Conservation (phyloP, 306 rosid genomes). For the Albizia julibrissin region DNA sequence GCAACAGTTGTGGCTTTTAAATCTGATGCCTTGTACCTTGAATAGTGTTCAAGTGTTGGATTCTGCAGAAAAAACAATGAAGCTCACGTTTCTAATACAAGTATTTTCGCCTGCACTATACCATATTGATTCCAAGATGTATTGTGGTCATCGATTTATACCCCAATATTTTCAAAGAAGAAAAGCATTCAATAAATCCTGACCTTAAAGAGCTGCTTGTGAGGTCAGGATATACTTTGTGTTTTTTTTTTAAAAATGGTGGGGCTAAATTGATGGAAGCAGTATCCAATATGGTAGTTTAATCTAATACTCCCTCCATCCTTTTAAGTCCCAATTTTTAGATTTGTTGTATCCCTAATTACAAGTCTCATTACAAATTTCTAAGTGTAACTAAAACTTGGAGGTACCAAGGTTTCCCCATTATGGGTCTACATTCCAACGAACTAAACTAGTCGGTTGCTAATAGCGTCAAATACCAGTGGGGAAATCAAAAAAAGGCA, state of each 20-base stretch:
- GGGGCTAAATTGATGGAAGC: not conserved
- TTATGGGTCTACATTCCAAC: no score
- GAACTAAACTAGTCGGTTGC: no score
- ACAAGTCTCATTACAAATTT: not conserved
- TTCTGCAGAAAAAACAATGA: constrained; percentile 52
- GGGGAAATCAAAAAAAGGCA: no score
- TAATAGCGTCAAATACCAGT: no score
- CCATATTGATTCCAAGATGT: not conserved
- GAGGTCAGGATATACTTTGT: not conserved
- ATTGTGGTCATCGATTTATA: not conserved
- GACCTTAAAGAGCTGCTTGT: not conserved
- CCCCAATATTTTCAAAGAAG: not conserved
- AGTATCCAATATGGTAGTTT: not conserved
- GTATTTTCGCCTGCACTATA: not conserved
- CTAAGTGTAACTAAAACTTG: not conserved
- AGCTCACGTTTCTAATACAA: constrained; percentile 18
- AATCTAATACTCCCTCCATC: not conserved
- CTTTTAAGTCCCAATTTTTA: not conserved
- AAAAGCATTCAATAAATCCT: not conserved
- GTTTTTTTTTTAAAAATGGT: not conserved
- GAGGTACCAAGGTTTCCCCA: no score
- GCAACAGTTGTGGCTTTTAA: constrained; percentile 72
- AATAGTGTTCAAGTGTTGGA: constrained; percentile 77
- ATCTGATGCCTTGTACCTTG: constrained; percentile 71
- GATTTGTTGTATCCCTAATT: not conserved